Percentiles rank a stretch among this genome's conserved stretches.
phyloP scores from a whole-genome alignment of 352 stramenopile species.

The Globisporangium okanoganense region DNA sequence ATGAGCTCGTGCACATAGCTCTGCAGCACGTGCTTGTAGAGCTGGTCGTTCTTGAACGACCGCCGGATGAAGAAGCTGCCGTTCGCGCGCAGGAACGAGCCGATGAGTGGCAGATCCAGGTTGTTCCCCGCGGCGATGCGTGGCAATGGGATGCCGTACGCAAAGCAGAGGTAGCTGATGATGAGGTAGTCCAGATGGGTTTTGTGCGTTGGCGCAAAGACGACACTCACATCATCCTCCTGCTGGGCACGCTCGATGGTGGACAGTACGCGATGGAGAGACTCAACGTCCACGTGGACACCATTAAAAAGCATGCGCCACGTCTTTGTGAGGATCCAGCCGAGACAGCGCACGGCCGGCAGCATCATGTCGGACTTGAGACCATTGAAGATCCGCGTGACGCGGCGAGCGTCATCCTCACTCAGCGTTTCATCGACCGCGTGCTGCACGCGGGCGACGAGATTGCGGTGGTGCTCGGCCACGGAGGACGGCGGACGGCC shows the following conservation, averaged over 20 bases:
- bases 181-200: constrained; percentile 90
- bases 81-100: constrained; percentile 75
- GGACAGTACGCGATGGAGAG: constrained; percentile 49
- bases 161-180: constrained; percentile 88
- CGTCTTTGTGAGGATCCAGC: constrained; percentile 75
- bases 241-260: constrained; percentile 30
- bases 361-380: constrained; percentile 78
- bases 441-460: constrained; percentile 33
- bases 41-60: constrained; percentile 59
- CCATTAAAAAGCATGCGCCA: constrained; percentile 75
- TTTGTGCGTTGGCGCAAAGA: constrained; percentile 88
- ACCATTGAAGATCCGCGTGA: constrained; percentile 55
- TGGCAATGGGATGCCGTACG: constrained; percentile 80
- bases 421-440: constrained; percentile 14
- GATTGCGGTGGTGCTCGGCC: constrained; percentile 35
- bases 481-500: constrained; percentile 37
- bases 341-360: constrained; percentile 65
- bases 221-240: constrained; percentile 53
- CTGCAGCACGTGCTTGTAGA: constrained; percentile 86
- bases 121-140: constrained; percentile 88
- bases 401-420: constrained; percentile 22
- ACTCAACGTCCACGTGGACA: constrained; percentile 66
- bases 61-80: constrained; percentile 90
- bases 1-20: constrained; percentile 84
- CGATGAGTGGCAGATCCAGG: constrained; percentile 77